phyloP scores from a whole-genome alignment of 2,329 filamentous ascomycete species.

The Celoporthe dispersa region DNA sequence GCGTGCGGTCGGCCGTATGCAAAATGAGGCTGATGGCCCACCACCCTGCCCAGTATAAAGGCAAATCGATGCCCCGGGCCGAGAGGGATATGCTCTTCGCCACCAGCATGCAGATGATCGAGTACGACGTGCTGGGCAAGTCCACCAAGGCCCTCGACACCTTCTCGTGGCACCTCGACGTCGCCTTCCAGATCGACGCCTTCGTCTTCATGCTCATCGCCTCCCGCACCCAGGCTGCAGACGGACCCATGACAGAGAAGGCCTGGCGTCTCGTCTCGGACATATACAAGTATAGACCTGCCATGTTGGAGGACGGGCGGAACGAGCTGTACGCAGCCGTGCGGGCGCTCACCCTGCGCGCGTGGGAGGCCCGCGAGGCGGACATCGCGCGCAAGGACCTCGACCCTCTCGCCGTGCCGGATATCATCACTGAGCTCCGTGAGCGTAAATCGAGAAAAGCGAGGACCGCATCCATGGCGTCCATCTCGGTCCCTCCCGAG shows the following conservation, averaged over 20 bases:
- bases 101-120: slow-evolving; percentile 32
- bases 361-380: slow-evolving; percentile 33
- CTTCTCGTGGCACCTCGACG: slow-evolving; percentile 34
- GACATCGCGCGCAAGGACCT: slow-evolving; percentile 21
- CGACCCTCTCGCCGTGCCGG: slow-evolving; percentile 14
- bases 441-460: slow-evolving; percentile 25
- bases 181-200: slow-evolving; percentile 33
- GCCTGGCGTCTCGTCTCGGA: slow-evolving; percentile 32
- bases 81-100: slow-evolving; percentile 34
- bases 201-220: slow-evolving; percentile 31
- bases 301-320: slow-evolving; percentile 24
- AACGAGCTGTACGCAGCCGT: slow-evolving; percentile 32
- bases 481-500: slow-evolving; percentile 17
- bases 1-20: slow-evolving; percentile 31
- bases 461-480: slow-evolving; percentile 8
- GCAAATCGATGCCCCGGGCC: slow-evolving; percentile 31
- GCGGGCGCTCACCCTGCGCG: slow-evolving; percentile 32
- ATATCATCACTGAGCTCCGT: slow-evolving; percentile 24
- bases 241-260: slow-evolving; percentile 25
- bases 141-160: slow-evolving; percentile 26
- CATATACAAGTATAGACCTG: slow-evolving; percentile 30
- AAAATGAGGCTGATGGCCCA: slow-evolving; percentile 36
- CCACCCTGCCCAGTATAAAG: slow-evolving; percentile 33
- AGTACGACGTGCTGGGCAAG: slow-evolving; percentile 29
- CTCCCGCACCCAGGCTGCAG: slow-evolving; percentile 30